Evolutionary conservation across 441 rosid genomes (phyloP), one percentile per base, ranked within the genome.

Genomic region (Erodium moschatum): DNA sequence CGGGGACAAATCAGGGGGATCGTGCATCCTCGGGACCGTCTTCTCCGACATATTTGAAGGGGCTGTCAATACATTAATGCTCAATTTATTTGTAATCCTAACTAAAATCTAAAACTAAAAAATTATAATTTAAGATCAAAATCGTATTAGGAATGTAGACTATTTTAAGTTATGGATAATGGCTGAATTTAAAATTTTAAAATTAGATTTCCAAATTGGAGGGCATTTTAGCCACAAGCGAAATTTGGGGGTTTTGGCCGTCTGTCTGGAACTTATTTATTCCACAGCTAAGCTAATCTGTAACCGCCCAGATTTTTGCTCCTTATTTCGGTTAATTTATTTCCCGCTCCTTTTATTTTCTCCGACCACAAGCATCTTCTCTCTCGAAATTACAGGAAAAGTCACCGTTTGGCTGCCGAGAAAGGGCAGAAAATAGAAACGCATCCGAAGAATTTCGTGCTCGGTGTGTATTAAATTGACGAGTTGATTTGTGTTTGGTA

Each of bases 291-390:
- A 18, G 20, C 21, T 56, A 10, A 6, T 56, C 12, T 6, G 11
- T 15, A 56, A 19, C 62, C 62, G 62, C 62, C 62, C 62, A 56
- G 16, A 16, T 16, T 18, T 19, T 56, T 19, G 10, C 8, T 52
- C 0, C 9, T 56, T 56, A 44, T 44, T 12, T 44, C 60, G 60
- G 15, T 52, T 52, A 20, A 52, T 15, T 52, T 52, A 1, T 29
- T 29, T 56, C 62, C 62, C 62, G 62, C 62, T 56, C 62, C 15
- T 56, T 56, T 18, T 16, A 16, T 18, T 56, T 18, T 18, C 62
- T 56, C 21, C 62, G 21, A 7, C 24, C 24, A 56, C 62, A 18
- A 56, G 24, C 20, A 56, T 56, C 62, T 56, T 18, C 62, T 18
- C 61, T 54, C 62, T 56, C 24, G 11, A 56, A 56, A 56, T 56